phyloP scores from a whole-genome alignment of 2,329 filamentous ascomycete genomes.

The Teratosphaeria destructans region DNA sequence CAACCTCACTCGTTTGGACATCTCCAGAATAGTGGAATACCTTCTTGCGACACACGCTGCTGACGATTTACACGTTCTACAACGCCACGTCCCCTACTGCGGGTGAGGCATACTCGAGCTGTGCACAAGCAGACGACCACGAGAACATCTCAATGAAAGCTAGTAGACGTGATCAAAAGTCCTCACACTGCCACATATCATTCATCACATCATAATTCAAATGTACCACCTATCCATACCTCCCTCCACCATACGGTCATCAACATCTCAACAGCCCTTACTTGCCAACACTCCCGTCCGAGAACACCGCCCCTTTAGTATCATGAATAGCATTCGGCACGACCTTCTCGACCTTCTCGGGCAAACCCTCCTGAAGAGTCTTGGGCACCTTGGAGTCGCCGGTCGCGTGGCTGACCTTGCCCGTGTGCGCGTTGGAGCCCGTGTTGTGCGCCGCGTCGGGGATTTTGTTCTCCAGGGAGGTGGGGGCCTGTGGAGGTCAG shows the following conservation, averaged over 20 bases:
- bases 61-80: too few species aligned
- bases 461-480: conserved; percentile 30
- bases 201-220: not conserved
- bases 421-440: conserved; percentile 22
- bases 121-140: not conserved
- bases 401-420: conserved; percentile 31
- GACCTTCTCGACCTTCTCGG: conserved; percentile 34
- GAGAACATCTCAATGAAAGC: not conserved
- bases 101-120: not conserved
- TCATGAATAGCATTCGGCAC: conserved; percentile 36
- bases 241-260: not conserved
- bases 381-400: conserved; percentile 33
- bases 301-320: conserved; percentile 18
- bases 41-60: too few species aligned
- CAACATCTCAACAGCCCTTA: not conserved
- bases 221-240: not conserved
- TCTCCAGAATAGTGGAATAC: too few species aligned
- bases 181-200: not conserved
- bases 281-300: conserved; percentile 13
- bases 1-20: too few species aligned
- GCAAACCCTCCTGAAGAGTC: conserved; percentile 34
- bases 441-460: conserved; percentile 32
- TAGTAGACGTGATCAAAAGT: not conserved
- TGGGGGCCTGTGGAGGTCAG: conserved; percentile 14
- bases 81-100: too few species aligned